Evolutionary conservation across 495 filamentous ascomycete species (phyloP), one percentile per base, ranked within the genome.

Genomic region (Podospora conica): DNA sequence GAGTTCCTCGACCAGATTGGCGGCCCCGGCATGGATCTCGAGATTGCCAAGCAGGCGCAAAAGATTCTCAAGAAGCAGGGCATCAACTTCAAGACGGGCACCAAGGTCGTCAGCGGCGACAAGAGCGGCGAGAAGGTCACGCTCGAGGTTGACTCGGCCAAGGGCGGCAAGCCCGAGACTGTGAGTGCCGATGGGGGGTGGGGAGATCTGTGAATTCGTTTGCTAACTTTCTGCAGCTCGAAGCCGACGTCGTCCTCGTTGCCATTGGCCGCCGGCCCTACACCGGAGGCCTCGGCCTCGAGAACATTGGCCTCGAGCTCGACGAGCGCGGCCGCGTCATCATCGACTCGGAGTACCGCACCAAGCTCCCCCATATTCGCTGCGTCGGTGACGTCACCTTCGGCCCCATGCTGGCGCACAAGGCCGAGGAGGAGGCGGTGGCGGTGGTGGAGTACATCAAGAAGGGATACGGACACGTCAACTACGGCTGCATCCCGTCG

Each of bases 321-420:
- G 95, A 98, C 76, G 93, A 97, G 72, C 87, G 88, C 61, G 95
- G 96, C 77, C 91, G 95, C 61, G 84, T 98, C 53, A 88, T 98
- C 72, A 97, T 98, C 78, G 95, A 98, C 84, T 89, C 91, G 73
- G 92, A 98, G 82, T 98, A 96, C 85, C 92, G 95, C 81, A 98
- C 95, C 73, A 97, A 96, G 83, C 77, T 94, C 61, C 89, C 92
- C 12, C 96, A 98, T 82, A 96, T 98, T 78, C 93, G 95, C 69
- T 93, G 93, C 74, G 89, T 98, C 69, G 95, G 95, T 73, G 95
- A 98, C 79, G 91, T 87, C 77, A 98, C 95, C 20, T 98, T 98
- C 80, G 95, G 95, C 20, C 96, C 95, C 71, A 98, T 98, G 95
- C 88, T 98, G 73, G 95, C 95, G 60, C 95, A 98, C 86, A 98